Conservation (phyloP, 805 yeast genomes). For the Trichomonascus vanleenenianus region DNA sequence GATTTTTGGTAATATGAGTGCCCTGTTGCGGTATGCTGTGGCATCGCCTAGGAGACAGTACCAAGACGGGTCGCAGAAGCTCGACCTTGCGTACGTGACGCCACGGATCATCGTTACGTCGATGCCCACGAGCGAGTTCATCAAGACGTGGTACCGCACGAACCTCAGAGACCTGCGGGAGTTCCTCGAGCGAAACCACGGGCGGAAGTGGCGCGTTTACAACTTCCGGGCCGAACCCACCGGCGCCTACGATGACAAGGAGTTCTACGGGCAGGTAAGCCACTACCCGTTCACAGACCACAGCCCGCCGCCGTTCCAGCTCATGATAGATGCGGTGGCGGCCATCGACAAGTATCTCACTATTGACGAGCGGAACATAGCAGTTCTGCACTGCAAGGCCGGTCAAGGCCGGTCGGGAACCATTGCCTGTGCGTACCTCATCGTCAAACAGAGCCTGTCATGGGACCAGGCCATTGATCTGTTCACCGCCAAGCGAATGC, state of each 20-base stretch:
- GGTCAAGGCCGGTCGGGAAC: slow-evolving; percentile 93
- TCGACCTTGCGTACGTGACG: slow-evolving; percentile 65
- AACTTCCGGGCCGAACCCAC: slow-evolving; percentile 58
- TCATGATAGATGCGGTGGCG: slow-evolving; percentile 38
- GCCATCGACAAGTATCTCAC: slow-evolving; percentile 40
- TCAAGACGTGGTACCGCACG: slow-evolving; percentile 44
- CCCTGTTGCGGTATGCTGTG: slow-evolving; percentile 22
- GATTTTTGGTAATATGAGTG: not conserved
- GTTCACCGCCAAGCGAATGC: slow-evolving; percentile 55
- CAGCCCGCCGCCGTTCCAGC: slow-evolving; percentile 55
- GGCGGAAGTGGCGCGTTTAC: slow-evolving; percentile 60
- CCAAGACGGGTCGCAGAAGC: slow-evolving; percentile 27
- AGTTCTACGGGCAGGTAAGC: slow-evolving; percentile 28
- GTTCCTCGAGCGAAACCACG: slow-evolving; percentile 42
- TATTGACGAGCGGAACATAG: slow-evolving; percentile 35
- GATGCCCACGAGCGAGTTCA: slow-evolving; percentile 50
- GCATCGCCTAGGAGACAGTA: slow-evolving; percentile 26
- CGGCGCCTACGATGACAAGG: slow-evolving; percentile 33
- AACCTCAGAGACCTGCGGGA: slow-evolving; percentile 42
- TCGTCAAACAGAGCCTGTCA: slow-evolving; percentile 37
- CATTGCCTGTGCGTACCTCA: slow-evolving; percentile 60
- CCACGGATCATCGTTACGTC: slow-evolving; percentile 64
- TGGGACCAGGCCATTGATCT: slow-evolving; percentile 41
- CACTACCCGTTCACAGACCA: slow-evolving; percentile 69
- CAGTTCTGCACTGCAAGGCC: slow-evolving; percentile 76